Conservation (phyloP, 1,284 basidiomycete genomes). For the Pisolithus thermaeus region DNA sequence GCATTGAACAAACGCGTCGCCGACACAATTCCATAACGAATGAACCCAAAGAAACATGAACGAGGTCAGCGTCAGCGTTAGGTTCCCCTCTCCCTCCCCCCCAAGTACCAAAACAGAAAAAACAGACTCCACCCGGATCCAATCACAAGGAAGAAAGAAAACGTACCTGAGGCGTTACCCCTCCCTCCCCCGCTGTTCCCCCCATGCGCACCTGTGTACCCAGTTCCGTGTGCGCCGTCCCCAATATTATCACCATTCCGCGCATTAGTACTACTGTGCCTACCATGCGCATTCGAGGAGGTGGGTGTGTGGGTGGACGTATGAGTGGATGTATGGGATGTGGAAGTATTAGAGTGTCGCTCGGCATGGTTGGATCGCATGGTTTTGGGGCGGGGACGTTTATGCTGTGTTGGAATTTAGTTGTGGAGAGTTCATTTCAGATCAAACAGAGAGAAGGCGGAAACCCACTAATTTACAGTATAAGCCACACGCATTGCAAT, state of each 20-base stretch:
- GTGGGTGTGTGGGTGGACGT: too few relatives aligned
- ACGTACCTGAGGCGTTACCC: slow-evolving; percentile 34
- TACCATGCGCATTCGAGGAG: too few relatives aligned
- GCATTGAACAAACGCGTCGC: slow-evolving; percentile 36
- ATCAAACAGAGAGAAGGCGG: background rate
- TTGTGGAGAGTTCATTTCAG: background rate
- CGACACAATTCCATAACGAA: slow-evolving; percentile 29
- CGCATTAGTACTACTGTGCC: too few relatives aligned
- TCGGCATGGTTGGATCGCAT: slow-evolving; percentile 73
- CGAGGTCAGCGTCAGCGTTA: too few relatives aligned
- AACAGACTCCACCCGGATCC: too few relatives aligned
- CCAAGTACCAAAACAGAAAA: too few relatives aligned
- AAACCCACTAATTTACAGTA: slow-evolving; percentile 69
- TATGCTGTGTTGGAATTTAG: slow-evolving; percentile 45
- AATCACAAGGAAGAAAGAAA: too few relatives aligned
- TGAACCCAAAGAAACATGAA: background rate
- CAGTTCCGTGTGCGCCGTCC: too few relatives aligned
- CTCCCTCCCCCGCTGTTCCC: slow-evolving; percentile 16
- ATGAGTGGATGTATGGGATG: slow-evolving; percentile 10
- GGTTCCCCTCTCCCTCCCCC: too few relatives aligned
- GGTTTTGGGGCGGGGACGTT: slow-evolving; percentile 76
- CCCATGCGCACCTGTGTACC: too few relatives aligned
- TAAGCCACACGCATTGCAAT: slow-evolving; percentile 77
- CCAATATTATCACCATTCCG: too few relatives aligned
- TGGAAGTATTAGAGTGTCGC: slow-evolving; percentile 20